Evolutionary conservation across 2,329 filamentous ascomycete genomes (phyloP), one percentile per base, ranked within the genome.

Genomic region (Trichocomaceae sp.): DNA sequence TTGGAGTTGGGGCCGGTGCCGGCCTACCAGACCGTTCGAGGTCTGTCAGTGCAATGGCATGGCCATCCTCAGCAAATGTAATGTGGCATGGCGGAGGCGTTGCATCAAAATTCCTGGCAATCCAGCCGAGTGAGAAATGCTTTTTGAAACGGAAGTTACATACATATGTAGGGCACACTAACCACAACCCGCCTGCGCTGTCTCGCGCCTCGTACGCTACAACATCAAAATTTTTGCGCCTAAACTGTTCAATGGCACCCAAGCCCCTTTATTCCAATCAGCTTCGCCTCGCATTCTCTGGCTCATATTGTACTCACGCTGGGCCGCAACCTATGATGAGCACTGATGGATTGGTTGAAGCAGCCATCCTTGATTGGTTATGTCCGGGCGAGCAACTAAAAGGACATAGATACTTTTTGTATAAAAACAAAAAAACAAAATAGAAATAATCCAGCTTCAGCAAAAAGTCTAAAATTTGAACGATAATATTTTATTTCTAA

Each of bases 211-310:
- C 46, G 26, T 47, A 47, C 46, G 46, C 46, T 5, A 47, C 46
- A 33, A 47, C 46, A 33, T 47, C 26, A 29, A 47, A 47, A 8
- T 20, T 23, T 47, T 20, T 47, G 26, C 46, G 46, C 46, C 35
- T 47, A 31, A 47, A 47, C 19, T 47, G 46, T n/a, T 47, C 46
- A 20, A 47, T 47, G 17, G 46, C 46, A 47, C 46, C 46, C 12
- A 47, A 33, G 7, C 46, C 46, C 8, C 46, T 47, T 35, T 17
- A 39, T 12, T 42, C 17, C 9, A 20, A 42, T 47, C 46, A 47
- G 26, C 46, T 4, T 35, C n/a, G 46, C 17, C 1, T 35, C n/a
- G 33, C n/a, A n/a, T 19, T 7, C 3, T 20, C 9, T 29, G 2
- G 31, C 4, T 5, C 2, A n/a, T 35, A 7, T 13, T 19, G n/a